Evolutionary conservation across 257 asterid genomes (phyloP), one percentile per base, ranked within the genome.

Genomic region (Fraxinus excelsior): DNA sequence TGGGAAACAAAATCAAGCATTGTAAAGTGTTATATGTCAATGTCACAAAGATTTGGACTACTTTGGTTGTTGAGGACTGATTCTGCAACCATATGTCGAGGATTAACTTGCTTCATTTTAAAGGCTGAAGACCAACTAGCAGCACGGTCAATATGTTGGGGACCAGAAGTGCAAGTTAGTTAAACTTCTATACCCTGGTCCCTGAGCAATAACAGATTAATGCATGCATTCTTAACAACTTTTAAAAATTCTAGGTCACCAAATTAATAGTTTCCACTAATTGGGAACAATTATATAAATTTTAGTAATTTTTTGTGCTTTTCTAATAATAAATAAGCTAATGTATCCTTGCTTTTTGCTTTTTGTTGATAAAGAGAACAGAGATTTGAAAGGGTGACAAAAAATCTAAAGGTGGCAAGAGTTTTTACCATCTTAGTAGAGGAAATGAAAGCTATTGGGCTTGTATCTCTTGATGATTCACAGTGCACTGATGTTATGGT

Each of bases 371-470:
- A 81, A 76, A 96, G 99, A 83, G 98, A 93, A 49, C 98, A 96
- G 87, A 89, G 98, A 81, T 87, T 96, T 71, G 89, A 96, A 81
- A 90, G 98, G 85, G 97, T 96, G 72, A 93, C n/a, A 1, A 96
- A 90, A 94, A 91, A 93, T 82, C 89, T 96, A 75, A 93, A 94
- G 87, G 97, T 94, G 82, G 97, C 98, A 31, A 90, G 98, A 81
- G 97, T 92, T 2, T 92, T 94, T 75, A 89, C 90, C 32, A 94
- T 97, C 10, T 80, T 94, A 74, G 98, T 94, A 66, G 98, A 94
- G 91, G 98, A 94, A 90, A 94, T 94, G 98, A 94, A 91, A 80
- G 98, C 98, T 14, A 94, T 94, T 44, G 97, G 98, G 38, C 92
- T 92, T 1, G 94, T 90, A 3, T 79, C 93, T 23, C 74, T 89